Conservation (phyloP, 73 alveolate genomes). For the Effrenium voratum region DNA sequence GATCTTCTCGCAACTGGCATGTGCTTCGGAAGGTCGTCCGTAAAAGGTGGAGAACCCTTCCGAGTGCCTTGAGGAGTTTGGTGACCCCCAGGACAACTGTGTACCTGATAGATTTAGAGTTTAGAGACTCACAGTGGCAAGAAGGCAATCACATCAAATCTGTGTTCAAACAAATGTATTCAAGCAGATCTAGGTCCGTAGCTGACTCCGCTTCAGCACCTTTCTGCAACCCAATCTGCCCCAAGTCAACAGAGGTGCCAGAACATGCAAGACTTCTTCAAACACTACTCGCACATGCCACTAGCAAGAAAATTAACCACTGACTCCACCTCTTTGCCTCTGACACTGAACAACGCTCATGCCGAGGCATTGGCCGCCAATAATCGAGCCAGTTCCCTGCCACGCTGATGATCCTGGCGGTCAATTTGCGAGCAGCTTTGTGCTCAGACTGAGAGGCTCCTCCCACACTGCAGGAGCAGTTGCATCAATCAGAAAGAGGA, state of each 20-base stretch:
- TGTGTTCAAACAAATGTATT: background rate
- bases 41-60: background rate
- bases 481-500: constrained; percentile 47
- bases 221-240: background rate
- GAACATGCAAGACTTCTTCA: background rate
- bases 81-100: constrained; percentile 73
- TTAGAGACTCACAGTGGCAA: background rate
- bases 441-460: background rate
- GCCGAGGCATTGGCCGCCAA: background rate
- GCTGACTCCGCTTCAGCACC: constrained; percentile 93
- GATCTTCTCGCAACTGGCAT: constrained; percentile 81
- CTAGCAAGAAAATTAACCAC: background rate
- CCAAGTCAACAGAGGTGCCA: background rate
- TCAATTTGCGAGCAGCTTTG: background rate
- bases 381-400: constrained; percentile 56
- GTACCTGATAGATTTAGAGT: background rate
- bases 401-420: constrained; percentile 31
- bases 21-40: background rate
- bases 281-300: background rate
- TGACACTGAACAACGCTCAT: background rate
- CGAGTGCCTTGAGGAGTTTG: constrained; percentile 52
- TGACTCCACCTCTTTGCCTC: background rate
- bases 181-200: background rate
- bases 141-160: background rate
- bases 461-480: constrained; percentile 85